Base-by-base conservation (phyloP, 2,329 filamentous ascomycete genomes). In the Sporothrix euskadiensis region DNA sequence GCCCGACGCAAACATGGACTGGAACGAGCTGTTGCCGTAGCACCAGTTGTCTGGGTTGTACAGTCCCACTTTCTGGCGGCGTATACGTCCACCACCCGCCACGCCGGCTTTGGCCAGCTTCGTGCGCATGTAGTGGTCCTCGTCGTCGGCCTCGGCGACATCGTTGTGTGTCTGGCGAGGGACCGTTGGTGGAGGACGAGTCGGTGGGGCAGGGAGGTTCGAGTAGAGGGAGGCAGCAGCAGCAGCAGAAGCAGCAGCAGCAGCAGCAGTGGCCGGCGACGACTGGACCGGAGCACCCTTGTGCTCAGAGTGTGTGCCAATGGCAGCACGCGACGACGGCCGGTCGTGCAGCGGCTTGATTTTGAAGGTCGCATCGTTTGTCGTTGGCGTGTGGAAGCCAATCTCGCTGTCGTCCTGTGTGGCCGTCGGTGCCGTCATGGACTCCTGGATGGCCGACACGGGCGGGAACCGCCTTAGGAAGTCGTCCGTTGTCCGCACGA, bases 21-120 rank as follows among this genome's bases (percentile, higher is more conserved):
- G 95, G 35, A 98, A 85, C 0, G 91, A 91, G n/a, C 93, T 91
- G 81, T 97, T 98, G 85, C 96, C 94, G 79, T 97, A 98, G 80
- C 95, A 98, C 76, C 92, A 94, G 65, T 92, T 91, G 0, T 90
- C 89, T 56, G 94, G 92, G 77, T 98, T 98, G 74, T 89, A 84
- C 14, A 98, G 85, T 0, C 95, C 94, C 8, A 80, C 78, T n/a
- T 12, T 93, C 92, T 87, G 77, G 89, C 84, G 80, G 83, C 57
- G 74, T 76, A 77, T 81, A 81, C 76, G 78, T 3, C 59, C 61
- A 41, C 72, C 54, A 16, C 69, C 80, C 79, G 71, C 78, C 78
- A 82, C 79, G n/a, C 81, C 57, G 12, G 76, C 74, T 54, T 77
- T 78, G 10, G 83, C 77, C 82, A 82, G 70, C 83, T 84, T 78